These are phyloP conservation scores for Adansonia digitata DNA, from an alignment of 345 rosid genomes.

Conservation along the genomic window DNA sequence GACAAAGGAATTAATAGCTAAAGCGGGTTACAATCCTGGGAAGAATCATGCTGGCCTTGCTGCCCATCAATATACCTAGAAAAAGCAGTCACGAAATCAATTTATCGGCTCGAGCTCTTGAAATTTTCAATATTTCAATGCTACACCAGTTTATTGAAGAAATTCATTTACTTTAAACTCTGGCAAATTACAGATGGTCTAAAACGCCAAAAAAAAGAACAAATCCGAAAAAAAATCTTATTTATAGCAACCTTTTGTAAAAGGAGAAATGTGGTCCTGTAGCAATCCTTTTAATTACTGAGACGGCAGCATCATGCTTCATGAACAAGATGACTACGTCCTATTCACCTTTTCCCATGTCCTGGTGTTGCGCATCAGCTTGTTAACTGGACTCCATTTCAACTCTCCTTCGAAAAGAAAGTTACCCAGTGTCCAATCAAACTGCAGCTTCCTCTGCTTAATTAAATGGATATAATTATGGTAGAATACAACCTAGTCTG, in stretches of 20 bases:
- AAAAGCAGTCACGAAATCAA: slow-evolving; percentile 4
- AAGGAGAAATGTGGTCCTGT: slow-evolving; percentile 10
- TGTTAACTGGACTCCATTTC: slow-evolving; percentile 18
- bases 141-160: background rate
- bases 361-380: background rate
- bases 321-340: slow-evolving; percentile 6
- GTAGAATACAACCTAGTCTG: background rate
- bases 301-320: slow-evolving; percentile 5
- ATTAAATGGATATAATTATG: background rate
- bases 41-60: background rate
- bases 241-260: background rate
- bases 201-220: background rate
- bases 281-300: background rate
- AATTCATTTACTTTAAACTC: background rate
- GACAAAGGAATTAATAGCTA: background rate
- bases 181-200: background rate
- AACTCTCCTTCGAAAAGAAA: background rate
- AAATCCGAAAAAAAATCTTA: background rate
- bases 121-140: background rate
- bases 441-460: background rate
- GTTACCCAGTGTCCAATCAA: background rate
- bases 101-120: background rate
- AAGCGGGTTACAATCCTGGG: background rate
- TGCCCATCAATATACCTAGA: background rate
- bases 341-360: slow-evolving; percentile 1